Base-by-base conservation (phyloP, 2,329 filamentous ascomycete species). In the Fonsecaea pedrosoi region DNA sequence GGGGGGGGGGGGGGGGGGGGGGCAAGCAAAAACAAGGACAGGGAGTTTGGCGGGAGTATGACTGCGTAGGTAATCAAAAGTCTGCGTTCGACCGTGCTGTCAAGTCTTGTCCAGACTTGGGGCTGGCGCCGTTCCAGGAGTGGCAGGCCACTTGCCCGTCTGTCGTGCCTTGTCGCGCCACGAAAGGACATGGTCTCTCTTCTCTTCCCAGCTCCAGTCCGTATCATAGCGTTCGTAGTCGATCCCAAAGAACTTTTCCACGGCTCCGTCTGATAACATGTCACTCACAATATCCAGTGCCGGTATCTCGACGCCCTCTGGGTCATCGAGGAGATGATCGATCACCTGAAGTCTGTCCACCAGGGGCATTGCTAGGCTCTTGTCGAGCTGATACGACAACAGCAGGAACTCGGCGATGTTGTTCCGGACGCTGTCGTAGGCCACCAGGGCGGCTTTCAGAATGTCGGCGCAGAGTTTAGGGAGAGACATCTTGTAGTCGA, bases 361-460 rank as follows among this genome's bases (percentile, higher is more conserved):
- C 1, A 55, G 3, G 1, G 54, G 15, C 54, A 55, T 55, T 35
- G 21, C 8, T 13, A 55, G 54, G 10, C 54, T 55, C 25, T 55
- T 55, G 35, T 55, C 54, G 35, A 55, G 54, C 25, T 38, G 54
- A 9, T 35, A 38, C 9, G 54, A 55, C 54, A 55, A 6, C 2
- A 55, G 54, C 30, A 55, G 9, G 30, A 55, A 55, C 32, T 55
- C 54, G 54, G 54, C 54, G 12, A 38, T 55, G 54, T 55, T 55
- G 54, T 55, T 55, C 30, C 12, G 54, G 9, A 12, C 30, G 54
- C 25, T 15, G 35, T 34, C 35, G 30, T 55, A 38, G 15, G 32
- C 30, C 10, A 55, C 32, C 21, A 55, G 35, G 30, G 54, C 30
- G 32, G 54, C 54, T n/a, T 55, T 55, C 10, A 55, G 54, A 4